phyloP scores from a whole-genome alignment of 1,284 basidiomycete species.

The Marasmius oreades region DNA sequence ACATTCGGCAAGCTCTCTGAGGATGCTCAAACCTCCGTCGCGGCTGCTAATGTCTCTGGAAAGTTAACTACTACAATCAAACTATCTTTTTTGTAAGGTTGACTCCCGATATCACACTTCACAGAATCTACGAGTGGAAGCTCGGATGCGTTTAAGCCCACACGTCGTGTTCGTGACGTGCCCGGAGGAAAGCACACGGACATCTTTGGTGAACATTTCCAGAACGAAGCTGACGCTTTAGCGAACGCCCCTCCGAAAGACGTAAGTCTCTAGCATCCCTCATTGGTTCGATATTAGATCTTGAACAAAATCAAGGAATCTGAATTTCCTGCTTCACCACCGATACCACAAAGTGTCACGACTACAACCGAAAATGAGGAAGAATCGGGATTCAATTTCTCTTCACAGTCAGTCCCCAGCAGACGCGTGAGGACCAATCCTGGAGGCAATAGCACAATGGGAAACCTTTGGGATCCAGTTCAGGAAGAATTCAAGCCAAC shows the following conservation, averaged over 20 bases:
- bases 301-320: neutral
- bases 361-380: constrained; percentile 19
- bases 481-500: constrained; percentile 56
- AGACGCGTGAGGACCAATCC: constrained; percentile 53
- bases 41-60: constrained; percentile 9
- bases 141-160: constrained; percentile 39
- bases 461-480: constrained; percentile 44
- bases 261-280: neutral
- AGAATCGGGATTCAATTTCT: constrained; percentile 29
- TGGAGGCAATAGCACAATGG: constrained; percentile 46
- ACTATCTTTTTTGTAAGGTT: neutral
- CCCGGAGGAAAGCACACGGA: constrained; percentile 47
- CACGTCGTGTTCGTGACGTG: constrained; percentile 46
- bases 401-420: constrained; percentile 39
- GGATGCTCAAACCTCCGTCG: constrained; percentile 16
- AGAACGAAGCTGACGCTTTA: constrained; percentile 43
- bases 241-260: constrained; percentile 36
- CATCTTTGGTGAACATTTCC: constrained; percentile 36
- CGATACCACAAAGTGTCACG: constrained; percentile 10
- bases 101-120: neutral
- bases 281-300: neutral
- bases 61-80: neutral
- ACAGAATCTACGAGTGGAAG: constrained; percentile 10
- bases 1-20: constrained; percentile 47
- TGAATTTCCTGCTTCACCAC: neutral